Evolutionary conservation across 2,329 filamentous ascomycete species (phyloP).

Genomic region (Beauveria asiatica): DNA sequence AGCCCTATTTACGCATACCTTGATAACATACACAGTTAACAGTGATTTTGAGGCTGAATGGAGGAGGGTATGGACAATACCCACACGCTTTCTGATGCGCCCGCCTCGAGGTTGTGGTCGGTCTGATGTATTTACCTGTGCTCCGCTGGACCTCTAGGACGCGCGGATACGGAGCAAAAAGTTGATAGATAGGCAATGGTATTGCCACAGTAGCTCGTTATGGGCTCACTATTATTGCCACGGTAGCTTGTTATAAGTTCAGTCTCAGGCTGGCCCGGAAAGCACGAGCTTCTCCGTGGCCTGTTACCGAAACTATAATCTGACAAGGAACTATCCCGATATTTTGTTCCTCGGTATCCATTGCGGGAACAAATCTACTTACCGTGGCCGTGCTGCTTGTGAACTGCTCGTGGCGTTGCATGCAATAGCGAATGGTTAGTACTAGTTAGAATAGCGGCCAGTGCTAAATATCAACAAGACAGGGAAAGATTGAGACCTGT

Average conservation of each 20-base stretch:
- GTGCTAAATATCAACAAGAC: background rate
- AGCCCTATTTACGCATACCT: background rate
- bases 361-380: slow-evolving; percentile 6
- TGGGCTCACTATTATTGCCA: background rate
- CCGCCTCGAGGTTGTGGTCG: background rate
- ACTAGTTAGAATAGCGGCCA: background rate
- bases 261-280: background rate
- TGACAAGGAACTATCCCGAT: background rate
- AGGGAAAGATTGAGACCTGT: background rate
- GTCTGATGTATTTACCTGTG: background rate
- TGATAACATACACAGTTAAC: background rate
- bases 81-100: no score
- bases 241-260: background rate
- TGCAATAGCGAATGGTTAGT: no score
- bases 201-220: background rate
- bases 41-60: no score
- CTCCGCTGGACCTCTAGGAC: background rate
- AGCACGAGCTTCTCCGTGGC: slow-evolving; percentile 3
- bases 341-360: background rate
- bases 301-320: background rate
- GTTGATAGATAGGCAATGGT: background rate
- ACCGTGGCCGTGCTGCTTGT: background rate
- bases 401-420: background rate
- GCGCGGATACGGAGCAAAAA: background rate
- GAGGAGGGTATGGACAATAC: no score